Conservation (phyloP, 768 basidiomycete genomes). For the Lentinula sp. region DNA sequence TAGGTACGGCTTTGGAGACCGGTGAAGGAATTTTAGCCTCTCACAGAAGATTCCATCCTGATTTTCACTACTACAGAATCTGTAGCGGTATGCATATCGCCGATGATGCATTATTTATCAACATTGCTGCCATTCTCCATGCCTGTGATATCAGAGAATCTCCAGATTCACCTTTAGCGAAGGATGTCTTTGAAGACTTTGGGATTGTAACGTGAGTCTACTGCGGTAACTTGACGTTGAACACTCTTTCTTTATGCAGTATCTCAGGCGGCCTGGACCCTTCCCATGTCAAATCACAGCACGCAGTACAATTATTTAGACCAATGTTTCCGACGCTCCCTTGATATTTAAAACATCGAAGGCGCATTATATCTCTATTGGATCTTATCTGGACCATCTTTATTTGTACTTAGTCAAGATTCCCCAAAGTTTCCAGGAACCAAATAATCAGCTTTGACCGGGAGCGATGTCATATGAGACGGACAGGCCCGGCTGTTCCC, state of each 20-base stretch:
- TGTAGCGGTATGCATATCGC: slow-evolving; percentile 28
- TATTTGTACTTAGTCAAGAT: too few species aligned
- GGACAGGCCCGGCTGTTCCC: too few species aligned
- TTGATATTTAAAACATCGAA: too few species aligned
- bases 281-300: not conserved
- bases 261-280: not conserved
- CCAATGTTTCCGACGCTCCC: not conserved
- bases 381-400: too few species aligned
- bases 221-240: not conserved
- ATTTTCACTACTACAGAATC: slow-evolving; percentile 13
- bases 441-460: too few species aligned
- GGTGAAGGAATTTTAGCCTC: not conserved
- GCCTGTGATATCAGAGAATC: slow-evolving; percentile 8
- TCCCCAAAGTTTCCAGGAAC: too few species aligned
- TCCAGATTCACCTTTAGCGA: not conserved
- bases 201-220: slow-evolving; percentile 1
- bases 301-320: not conserved
- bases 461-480: too few species aligned
- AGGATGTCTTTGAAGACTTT: not conserved
- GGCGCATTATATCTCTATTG: too few species aligned
- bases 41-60: too few species aligned
- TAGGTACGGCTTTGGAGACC: slow-evolving; percentile 4
- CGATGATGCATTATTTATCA: slow-evolving; percentile 26
- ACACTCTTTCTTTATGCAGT: too few species aligned
- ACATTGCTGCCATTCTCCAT: slow-evolving; percentile 25